Percentiles rank a stretch among this genome's conserved stretches.
Conservation (phyloP, 768 basidiomycete genomes). For the Tulasnella sp. region DNA sequence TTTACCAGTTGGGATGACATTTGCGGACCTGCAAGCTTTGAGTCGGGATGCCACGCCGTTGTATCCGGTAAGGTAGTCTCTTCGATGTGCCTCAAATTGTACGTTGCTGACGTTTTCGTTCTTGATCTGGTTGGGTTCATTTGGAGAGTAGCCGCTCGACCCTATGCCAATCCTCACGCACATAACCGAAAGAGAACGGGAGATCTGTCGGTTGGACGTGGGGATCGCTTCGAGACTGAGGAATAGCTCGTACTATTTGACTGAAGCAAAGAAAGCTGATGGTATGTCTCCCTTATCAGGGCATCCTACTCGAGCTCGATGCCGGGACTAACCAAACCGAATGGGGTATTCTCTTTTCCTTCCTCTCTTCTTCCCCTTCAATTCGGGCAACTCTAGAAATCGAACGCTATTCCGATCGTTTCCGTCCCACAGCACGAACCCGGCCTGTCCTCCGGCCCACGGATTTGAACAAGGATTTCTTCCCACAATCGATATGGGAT, state of each 20-base stretch:
- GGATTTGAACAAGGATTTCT: slow-evolving; percentile 67
- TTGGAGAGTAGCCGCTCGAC: slow-evolving; percentile 47
- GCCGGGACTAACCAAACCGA: not conserved
- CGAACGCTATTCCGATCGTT: slow-evolving; percentile 12
- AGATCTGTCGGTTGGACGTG: slow-evolving; percentile 56
- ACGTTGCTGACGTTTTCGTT: not conserved
- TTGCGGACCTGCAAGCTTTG: slow-evolving; percentile 68
- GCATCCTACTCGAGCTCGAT: not conserved
- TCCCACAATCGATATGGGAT: slow-evolving; percentile 68
- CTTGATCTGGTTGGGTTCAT: not conserved
- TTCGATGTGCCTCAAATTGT: slow-evolving; percentile 15
- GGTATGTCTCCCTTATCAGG: slow-evolving; percentile 32
- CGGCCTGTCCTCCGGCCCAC: slow-evolving; percentile 62
- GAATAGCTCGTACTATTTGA: slow-evolving; percentile 65
- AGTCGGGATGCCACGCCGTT: slow-evolving; percentile 67
- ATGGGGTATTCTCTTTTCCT: not conserved
- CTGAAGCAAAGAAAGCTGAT: slow-evolving; percentile 59
- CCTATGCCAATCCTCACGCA: slow-evolving; percentile 61
- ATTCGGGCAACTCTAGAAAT: not conserved
- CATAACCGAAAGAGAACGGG: slow-evolving; percentile 55
- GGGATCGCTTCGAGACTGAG: slow-evolving; percentile 58
- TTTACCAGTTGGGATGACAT: slow-evolving; percentile 73
- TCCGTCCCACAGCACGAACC: slow-evolving; percentile 22
- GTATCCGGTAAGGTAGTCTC: slow-evolving; percentile 58
- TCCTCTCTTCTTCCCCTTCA: not conserved